Percentiles rank a stretch among this genome's conserved stretches.
phyloP scores from a whole-genome alignment of 2,329 filamentous ascomycete species.

The Paraphoma chrysanthemicola region DNA sequence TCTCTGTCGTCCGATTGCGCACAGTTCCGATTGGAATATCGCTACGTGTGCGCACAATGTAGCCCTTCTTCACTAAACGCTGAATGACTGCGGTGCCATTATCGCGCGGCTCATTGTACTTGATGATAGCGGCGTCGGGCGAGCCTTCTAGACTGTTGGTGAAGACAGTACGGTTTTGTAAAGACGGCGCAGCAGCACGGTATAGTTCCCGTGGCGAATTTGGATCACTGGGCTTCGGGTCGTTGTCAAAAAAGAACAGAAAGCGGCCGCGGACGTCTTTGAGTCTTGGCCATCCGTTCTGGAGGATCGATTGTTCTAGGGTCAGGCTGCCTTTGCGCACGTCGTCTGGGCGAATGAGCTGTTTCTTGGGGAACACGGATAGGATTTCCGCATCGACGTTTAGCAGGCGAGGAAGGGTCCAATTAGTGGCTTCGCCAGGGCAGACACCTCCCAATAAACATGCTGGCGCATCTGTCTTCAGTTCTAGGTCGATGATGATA shows the following conservation, averaged over 20 bases:
- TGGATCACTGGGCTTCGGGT: constrained; percentile 43
- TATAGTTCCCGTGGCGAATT: constrained; percentile 50
- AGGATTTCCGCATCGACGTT: constrained; percentile 58
- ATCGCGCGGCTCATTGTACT: constrained; percentile 54
- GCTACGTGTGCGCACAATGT: constrained; percentile 58
- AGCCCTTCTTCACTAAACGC: constrained; percentile 54
- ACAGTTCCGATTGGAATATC: constrained; percentile 57
- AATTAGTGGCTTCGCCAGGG: constrained; percentile 51
- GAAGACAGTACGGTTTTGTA: constrained; percentile 57
- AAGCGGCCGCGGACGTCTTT: constrained; percentile 54
- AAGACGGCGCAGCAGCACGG: constrained; percentile 37
- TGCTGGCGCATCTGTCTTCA: constrained; percentile 52
- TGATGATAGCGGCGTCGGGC: constrained; percentile 58
- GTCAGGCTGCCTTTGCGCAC: constrained; percentile 51
- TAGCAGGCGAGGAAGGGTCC: constrained; percentile 53
- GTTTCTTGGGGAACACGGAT: constrained; percentile 48
- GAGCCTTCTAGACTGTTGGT: constrained; percentile 57
- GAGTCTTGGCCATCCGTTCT: constrained; percentile 58
- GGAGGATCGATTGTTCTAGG: constrained; percentile 56
- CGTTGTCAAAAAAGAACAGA: constrained; percentile 61
- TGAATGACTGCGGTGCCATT: constrained; percentile 51
- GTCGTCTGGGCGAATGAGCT: constrained; percentile 58
- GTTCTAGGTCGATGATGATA: constrained; percentile 59
- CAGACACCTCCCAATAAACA: constrained; percentile 46
- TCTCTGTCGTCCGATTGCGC: constrained; percentile 50